phyloP scores from a whole-genome alignment of 2,329 filamentous ascomycete genomes.

The Colletotrichum sp. region DNA sequence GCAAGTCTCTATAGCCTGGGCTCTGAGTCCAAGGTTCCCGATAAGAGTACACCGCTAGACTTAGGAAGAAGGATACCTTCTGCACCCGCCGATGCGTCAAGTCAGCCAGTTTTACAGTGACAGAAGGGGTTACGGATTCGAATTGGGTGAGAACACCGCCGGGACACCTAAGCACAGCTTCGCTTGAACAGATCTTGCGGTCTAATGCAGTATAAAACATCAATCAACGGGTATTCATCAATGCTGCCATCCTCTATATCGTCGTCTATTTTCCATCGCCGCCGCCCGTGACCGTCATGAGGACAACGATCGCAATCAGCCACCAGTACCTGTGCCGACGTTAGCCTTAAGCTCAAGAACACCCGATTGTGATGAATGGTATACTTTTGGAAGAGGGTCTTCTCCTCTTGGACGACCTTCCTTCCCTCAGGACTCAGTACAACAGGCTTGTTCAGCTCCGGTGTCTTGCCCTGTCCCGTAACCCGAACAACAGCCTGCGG shows the following conservation, averaged over 20 bases:
- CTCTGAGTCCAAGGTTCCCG: not conserved
- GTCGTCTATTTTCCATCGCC: slow-evolving; percentile 55
- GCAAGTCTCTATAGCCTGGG: not conserved
- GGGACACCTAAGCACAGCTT: not conserved
- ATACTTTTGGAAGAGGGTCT: slow-evolving; percentile 71
- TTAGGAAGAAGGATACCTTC: not conserved
- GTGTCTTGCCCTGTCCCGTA: slow-evolving; percentile 55
- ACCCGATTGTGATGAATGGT: slow-evolving; percentile 27
- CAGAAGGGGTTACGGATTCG: not conserved
- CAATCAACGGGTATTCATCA: slow-evolving; percentile 4
- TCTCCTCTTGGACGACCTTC: slow-evolving; percentile 63
- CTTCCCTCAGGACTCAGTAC: slow-evolving; percentile 66
- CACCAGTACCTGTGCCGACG: slow-evolving; percentile 66
- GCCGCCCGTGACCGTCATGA: slow-evolving; percentile 59
- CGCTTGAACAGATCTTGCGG: not conserved
- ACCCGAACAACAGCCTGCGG: slow-evolving; percentile 60
- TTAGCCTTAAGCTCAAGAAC: slow-evolving; percentile 33
- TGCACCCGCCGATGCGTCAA: not conserved
- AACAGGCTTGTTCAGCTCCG: slow-evolving; percentile 68
- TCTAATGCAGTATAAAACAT: not conserved
- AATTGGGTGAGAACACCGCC: not conserved
- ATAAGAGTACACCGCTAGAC: not conserved
- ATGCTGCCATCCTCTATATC: slow-evolving; percentile 44
- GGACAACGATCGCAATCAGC: slow-evolving; percentile 58
- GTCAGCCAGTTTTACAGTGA: not conserved